A percentile compares a stretch with the other conserved stretches of the same genome.
phyloP scores from a whole-genome alignment of 2,329 filamentous ascomycete genomes.

The Tolypocladium nubicola region DNA sequence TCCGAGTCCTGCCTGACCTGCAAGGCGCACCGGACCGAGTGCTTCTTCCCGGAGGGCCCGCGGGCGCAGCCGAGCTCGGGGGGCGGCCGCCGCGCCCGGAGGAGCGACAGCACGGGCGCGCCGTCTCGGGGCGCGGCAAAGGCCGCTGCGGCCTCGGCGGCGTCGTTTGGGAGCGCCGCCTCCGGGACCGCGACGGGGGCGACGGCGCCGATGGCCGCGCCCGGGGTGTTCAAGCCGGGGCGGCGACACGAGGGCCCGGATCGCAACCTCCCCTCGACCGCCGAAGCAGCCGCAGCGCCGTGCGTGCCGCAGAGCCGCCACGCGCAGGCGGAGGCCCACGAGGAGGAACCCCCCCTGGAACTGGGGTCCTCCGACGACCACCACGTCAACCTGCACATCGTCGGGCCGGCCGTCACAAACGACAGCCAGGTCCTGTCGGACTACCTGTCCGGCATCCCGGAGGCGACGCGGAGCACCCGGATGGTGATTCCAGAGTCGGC shows the following conservation, averaged over 20 bases:
- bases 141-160: neutral
- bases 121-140: neutral
- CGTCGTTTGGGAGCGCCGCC: neutral
- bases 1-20: conserved; percentile 46
- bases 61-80: conserved; percentile 10
- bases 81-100: conserved; percentile 6
- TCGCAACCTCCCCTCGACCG: neutral
- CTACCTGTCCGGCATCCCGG: conserved; percentile 32
- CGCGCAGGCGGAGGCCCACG: neutral
- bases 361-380: conserved; percentile 23
- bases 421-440: conserved; percentile 52
- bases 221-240: neutral
- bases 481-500: conserved; percentile 20
- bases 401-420: conserved; percentile 47
- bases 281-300: neutral
- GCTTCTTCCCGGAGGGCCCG: conserved; percentile 36
- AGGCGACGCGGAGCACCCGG: conserved; percentile 15
- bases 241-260: neutral
- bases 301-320: neutral
- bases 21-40: conserved; percentile 45
- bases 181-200: neutral
- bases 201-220: neutral
- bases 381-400: conserved; percentile 38
- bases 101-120: neutral
- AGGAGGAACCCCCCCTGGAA: conserved; percentile 17